A percentile compares a stretch with the other conserved stretches of the same genome.
Evolutionary conservation across 495 filamentous ascomycete species (phyloP).

Genomic region (Aspergillus funiculosus): DNA sequence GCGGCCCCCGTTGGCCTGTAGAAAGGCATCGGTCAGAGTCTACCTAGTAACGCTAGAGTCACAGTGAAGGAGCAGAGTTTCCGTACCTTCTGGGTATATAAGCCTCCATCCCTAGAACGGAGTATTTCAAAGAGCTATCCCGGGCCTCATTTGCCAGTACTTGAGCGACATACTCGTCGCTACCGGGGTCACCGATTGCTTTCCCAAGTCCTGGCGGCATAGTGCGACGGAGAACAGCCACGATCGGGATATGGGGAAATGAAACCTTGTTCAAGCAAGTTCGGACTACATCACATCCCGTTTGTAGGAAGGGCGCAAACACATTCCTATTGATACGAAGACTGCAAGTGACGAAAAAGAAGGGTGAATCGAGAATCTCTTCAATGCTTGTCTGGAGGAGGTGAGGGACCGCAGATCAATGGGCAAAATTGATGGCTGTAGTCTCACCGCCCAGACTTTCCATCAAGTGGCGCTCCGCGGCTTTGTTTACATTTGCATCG

Average conservation of each 20-base stretch:
- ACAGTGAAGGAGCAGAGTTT: conserved; percentile 5
- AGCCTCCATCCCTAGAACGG: conserved; percentile 63
- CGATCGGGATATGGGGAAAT: background rate
- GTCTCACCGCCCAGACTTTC: conserved; percentile 19
- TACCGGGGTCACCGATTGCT: conserved; percentile 35
- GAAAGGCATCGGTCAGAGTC: conserved; percentile 7
- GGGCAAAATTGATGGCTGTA: background rate
- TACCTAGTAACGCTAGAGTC: background rate
- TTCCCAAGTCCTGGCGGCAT: conserved; percentile 20
- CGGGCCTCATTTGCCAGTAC: conserved; percentile 69
- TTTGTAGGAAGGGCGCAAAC: background rate
- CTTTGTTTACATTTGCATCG: conserved; percentile 3
- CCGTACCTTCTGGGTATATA: conserved; percentile 63
- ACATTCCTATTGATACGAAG: background rate
- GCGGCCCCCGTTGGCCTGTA: conserved; percentile 54
- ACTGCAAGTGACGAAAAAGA: too few species aligned
- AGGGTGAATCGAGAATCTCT: too few species aligned
- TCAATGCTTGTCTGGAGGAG: background rate
- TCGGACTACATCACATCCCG: conserved; percentile 7
- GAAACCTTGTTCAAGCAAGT: background rate
- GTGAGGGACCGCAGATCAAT: background rate
- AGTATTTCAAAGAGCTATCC: conserved; percentile 64
- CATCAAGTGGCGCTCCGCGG: conserved; percentile 11
- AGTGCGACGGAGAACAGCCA: background rate
- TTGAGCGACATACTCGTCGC: conserved; percentile 71